phyloP scores from a whole-genome alignment of 2,329 filamentous ascomycete genomes.

The Verticillium zaregamsianum region DNA sequence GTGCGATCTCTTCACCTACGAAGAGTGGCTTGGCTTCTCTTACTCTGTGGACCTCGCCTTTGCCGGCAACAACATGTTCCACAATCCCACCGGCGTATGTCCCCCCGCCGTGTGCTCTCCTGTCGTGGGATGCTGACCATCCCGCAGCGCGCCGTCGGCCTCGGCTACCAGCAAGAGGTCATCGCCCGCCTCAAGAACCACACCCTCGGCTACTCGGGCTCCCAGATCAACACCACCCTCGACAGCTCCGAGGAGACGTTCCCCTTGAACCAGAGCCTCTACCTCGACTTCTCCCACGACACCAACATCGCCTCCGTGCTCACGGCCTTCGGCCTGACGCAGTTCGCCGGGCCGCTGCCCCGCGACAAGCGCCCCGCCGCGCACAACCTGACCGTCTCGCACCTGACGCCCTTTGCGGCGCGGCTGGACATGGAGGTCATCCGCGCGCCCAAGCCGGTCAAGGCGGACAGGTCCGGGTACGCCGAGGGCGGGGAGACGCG shows the following conservation, averaged over 20 bases:
- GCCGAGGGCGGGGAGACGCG: conserved; percentile 50
- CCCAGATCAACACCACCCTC: conserved; percentile 65
- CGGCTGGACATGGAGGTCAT: conserved; percentile 73
- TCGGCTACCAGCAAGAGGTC: conserved; percentile 70
- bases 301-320: conserved; percentile 68
- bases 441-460: conserved; percentile 59
- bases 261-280: conserved; percentile 67
- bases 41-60: conserved; percentile 68
- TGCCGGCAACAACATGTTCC: conserved; percentile 56
- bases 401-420: conserved; percentile 68
- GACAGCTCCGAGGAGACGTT: conserved; percentile 66
- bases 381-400: conserved; percentile 61
- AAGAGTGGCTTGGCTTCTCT: conserved; percentile 69
- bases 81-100: conserved; percentile 57
- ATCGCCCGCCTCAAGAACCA: conserved; percentile 67
- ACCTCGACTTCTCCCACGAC: conserved; percentile 77
- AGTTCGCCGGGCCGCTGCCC: conserved; percentile 60
- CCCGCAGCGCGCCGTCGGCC: conserved; percentile 59
- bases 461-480: conserved; percentile 50
- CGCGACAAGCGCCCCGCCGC: conserved; percentile 48
- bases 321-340: conserved; percentile 67
- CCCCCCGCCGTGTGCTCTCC: background rate
- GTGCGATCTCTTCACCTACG: conserved; percentile 69
- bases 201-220: conserved; percentile 52
- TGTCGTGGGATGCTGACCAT: conserved; percentile 21